These are phyloP conservation scores for Cardiospermum halicacabum DNA, from an alignment of 345 rosid species.

Conservation along the genomic window DNA sequence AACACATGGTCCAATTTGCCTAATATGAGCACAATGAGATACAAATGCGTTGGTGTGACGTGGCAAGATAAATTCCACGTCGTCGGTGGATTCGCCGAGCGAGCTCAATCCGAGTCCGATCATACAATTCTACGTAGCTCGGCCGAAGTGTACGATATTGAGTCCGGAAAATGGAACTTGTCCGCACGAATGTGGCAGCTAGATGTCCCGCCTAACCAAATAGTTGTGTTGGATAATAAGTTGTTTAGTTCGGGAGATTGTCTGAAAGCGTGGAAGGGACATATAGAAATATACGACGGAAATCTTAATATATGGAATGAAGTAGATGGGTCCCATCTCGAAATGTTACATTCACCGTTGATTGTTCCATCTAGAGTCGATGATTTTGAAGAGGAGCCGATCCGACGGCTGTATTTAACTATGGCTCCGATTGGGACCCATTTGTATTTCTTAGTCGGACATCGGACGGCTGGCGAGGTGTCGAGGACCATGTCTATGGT, in stretches of 20 bases:
- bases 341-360: constrained; percentile 17
- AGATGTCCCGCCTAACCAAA: constrained; percentile 58
- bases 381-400: constrained; percentile 6
- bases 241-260: constrained; percentile 62
- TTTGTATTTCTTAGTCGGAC: constrained; percentile 42
- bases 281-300: constrained; percentile 41
- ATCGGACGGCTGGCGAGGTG: constrained; percentile 25
- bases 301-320: constrained; percentile 43
- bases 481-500: constrained; percentile 28
- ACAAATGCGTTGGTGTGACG: constrained; percentile 47
- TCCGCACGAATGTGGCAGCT: constrained; percentile 56
- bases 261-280: constrained; percentile 56
- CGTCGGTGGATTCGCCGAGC: constrained; percentile 40
- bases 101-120: constrained; percentile 25
- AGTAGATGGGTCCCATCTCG: constrained; percentile 38
- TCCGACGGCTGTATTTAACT: constrained; percentile 32
- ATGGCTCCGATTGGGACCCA: constrained; percentile 45
- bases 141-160: constrained; percentile 40
- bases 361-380: no score
- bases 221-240: constrained; percentile 29
- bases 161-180: constrained; percentile 32
- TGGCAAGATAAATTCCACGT: constrained; percentile 47
- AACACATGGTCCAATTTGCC: constrained; percentile 38
- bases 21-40: constrained; percentile 34
- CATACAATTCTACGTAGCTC: constrained; percentile 40